phyloP scores from a whole-genome alignment of 768 basidiomycete species.

The Mycena pura region DNA sequence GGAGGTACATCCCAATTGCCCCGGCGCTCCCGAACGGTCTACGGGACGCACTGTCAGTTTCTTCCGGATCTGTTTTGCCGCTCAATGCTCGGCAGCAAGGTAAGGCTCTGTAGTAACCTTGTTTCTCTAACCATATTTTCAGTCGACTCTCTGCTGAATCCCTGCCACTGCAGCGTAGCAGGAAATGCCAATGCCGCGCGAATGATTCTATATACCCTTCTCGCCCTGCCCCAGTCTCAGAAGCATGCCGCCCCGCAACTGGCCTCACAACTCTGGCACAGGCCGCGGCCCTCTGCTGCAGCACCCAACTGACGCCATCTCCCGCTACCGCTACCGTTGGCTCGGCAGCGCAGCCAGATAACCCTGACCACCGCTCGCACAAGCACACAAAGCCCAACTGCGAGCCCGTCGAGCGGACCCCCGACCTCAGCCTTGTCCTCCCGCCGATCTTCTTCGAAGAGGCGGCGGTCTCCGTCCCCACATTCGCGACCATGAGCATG shows the following conservation, averaged over 20 bases:
- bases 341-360: no score
- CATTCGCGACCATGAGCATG: background rate
- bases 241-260: no score
- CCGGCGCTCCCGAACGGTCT: background rate
- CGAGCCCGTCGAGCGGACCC: background rate
- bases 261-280: no score
- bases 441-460: background rate
- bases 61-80: background rate
- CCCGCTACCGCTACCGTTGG: no score
- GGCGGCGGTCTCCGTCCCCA: background rate
- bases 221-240: no score
- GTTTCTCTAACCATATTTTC: background rate
- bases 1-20: background rate
- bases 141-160: background rate
- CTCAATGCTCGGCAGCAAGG: background rate
- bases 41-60: background rate
- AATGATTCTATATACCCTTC: no score
- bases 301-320: no score
- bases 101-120: background rate
- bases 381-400: background rate
- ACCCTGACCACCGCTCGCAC: background rate
- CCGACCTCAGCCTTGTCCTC: background rate
- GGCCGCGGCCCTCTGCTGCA: no score
- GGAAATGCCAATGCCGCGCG: no score
- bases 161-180: background rate